Evolutionary conservation across 331 rosid genomes (phyloP).

Genomic region (Pyracantha coccinea): DNA sequence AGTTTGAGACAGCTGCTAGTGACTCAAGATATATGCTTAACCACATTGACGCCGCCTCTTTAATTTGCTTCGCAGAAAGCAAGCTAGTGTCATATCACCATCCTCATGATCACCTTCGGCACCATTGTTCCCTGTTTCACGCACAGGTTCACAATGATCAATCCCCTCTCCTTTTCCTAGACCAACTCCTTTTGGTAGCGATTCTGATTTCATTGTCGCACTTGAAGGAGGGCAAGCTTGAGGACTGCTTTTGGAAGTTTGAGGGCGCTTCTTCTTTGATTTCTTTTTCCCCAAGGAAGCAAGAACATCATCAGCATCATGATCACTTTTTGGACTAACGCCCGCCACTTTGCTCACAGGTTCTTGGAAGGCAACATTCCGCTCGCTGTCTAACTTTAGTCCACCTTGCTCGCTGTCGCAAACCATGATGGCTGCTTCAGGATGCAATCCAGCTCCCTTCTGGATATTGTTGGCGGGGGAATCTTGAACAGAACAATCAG

Average conservation of each 20-base stretch:
- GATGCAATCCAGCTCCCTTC: slow-evolving; percentile 1
- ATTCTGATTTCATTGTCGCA: not conserved
- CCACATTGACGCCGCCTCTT: not conserved
- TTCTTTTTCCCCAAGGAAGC: slow-evolving; percentile 7
- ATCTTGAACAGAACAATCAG: not conserved
- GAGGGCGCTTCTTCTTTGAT: slow-evolving; percentile 10
- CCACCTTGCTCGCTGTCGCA: not conserved
- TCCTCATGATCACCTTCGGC: not conserved
- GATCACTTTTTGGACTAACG: not conserved
- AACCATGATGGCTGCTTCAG: not conserved
- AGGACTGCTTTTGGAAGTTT: slow-evolving; percentile 7
- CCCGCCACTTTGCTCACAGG: not conserved
- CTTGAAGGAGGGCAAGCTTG: not conserved
- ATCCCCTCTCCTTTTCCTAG: not conserved
- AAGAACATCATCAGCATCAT: not conserved
- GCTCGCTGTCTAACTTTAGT: not conserved
- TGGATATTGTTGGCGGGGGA: not conserved
- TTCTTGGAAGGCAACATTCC: not conserved
- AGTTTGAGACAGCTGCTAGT: not conserved
- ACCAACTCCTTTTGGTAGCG: not conserved
- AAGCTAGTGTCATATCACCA: not conserved
- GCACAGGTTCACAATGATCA: not conserved
- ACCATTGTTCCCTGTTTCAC: not conserved
- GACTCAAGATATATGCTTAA: not conserved
- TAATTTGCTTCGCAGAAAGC: not conserved